A percentile compares a stretch with the other conserved stretches of the same genome.
Evolutionary conservation across 805 yeast genomes (phyloP).

Genomic region (Saccharomycopsis fodiens): DNA sequence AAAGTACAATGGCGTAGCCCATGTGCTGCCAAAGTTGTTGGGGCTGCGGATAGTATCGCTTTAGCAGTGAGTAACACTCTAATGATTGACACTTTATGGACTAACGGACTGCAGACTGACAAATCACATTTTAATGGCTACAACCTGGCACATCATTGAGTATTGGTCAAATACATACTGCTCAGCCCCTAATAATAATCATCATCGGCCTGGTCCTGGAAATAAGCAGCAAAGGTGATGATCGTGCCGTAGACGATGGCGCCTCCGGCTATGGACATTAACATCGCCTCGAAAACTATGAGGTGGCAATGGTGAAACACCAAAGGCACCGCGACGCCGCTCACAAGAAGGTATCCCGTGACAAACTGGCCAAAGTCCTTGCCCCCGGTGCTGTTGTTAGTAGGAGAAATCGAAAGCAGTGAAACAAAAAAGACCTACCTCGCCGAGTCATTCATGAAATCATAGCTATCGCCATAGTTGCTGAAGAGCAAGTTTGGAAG

Average conservation of each 20-base stretch:
- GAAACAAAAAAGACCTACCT: background rate
- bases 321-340: conserved; percentile 71
- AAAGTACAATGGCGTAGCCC: no score
- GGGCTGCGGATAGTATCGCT: no score
- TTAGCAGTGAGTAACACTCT: no score
- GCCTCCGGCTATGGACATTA: conserved; percentile 83
- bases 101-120: no score
- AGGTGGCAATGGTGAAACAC: conserved; percentile 70
- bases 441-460: conserved; percentile 49
- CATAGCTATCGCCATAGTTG: conserved; percentile 37
- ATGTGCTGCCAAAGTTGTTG: no score
- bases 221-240: conserved; percentile 72
- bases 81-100: no score
- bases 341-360: conserved; percentile 67
- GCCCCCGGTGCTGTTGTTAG: conserved; percentile 34
- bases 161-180: no score
- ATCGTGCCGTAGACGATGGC: conserved; percentile 73
- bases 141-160: no score
- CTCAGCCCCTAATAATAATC: conserved; percentile 24
- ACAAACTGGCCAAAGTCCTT: conserved; percentile 73
- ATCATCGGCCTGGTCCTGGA: conserved; percentile 40
- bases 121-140: no score
- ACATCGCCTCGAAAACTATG: conserved; percentile 60
- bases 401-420: conserved; percentile 19
- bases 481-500: conserved; percentile 58